Evolutionary conservation across 2,329 filamentous ascomycete species (phyloP).

Genomic region (Podosphaera xanthii): DNA sequence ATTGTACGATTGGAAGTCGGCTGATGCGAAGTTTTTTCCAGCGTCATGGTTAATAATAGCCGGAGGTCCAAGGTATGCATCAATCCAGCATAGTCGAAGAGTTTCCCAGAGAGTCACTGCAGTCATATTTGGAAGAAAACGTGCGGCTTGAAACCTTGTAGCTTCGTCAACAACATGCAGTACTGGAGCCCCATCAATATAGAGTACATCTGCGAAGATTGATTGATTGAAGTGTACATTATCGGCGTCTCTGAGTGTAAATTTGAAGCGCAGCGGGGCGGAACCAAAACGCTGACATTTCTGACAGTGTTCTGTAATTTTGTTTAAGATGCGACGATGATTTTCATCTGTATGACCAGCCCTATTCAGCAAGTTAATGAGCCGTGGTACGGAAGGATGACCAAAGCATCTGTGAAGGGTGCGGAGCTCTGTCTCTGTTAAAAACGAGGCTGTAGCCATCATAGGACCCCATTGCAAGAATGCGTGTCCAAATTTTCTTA

Average conservation of each 20-base stretch:
- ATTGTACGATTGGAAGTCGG: background rate
- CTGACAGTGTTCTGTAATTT: background rate
- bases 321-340: background rate
- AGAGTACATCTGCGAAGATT: slow-evolving; percentile 1
- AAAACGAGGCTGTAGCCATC: background rate
- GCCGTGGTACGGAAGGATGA: background rate
- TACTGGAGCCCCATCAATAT: background rate
- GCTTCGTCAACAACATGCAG: slow-evolving; percentile 1
- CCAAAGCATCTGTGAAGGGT: background rate
- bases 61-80: background rate
- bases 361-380: background rate
- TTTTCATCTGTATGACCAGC: background rate
- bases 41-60: background rate
- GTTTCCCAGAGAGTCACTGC: background rate
- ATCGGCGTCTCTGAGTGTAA: slow-evolving; percentile 1
- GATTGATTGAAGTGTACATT: slow-evolving; percentile 1
- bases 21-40: background rate
- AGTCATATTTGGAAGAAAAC: background rate
- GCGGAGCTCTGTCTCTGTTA: background rate
- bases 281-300: background rate
- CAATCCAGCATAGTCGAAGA: background rate
- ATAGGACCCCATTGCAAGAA: background rate
- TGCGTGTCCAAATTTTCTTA: background rate
- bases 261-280: background rate
- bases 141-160: background rate